phyloP scores from a whole-genome alignment of 73 alveolate genomes.

The Stentor coeruleus region DNA sequence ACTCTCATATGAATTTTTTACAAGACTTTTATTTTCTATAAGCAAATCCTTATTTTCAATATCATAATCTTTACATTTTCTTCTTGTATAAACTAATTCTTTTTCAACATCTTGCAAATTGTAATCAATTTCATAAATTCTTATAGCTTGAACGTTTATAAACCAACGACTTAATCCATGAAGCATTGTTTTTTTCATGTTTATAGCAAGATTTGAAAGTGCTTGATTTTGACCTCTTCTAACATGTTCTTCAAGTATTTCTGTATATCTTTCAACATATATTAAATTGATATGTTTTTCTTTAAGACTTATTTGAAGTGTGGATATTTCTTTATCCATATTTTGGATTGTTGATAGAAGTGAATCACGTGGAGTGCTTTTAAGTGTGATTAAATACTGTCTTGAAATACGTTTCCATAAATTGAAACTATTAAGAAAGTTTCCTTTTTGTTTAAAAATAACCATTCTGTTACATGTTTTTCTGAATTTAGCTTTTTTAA shows the following conservation, averaged over 20 bases:
- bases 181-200: neutral
- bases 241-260: neutral
- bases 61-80: neutral
- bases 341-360: neutral
- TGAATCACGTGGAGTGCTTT: neutral
- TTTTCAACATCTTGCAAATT: neutral
- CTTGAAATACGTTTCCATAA: neutral
- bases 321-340: neutral
- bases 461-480: neutral
- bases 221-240: conserved; percentile 29
- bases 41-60: neutral
- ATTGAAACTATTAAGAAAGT: neutral
- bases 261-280: neutral
- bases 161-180: neutral
- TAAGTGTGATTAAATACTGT: neutral
- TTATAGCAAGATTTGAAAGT: neutral
- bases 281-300: neutral
- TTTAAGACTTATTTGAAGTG: neutral
- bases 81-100: neutral
- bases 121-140: neutral
- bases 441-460: neutral
- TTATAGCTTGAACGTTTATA: neutral
- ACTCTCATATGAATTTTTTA: too few species aligned
- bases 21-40: conserved; percentile 2
- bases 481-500: neutral